Base-by-base conservation (phyloP, 1,139 yeast genomes). In the Saccharomyces hybrid region DNA sequence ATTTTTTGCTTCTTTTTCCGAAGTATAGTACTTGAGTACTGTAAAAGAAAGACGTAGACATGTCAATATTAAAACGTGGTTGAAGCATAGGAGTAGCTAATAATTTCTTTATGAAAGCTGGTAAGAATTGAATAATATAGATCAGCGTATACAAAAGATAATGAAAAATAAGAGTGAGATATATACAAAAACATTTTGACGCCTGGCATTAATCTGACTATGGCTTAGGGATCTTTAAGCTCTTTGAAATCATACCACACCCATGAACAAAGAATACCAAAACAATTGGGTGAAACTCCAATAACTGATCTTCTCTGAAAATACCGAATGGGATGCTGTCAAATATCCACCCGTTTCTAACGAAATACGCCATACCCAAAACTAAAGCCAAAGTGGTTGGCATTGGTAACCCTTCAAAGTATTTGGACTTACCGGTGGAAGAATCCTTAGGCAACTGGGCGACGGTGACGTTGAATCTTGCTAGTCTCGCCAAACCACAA, bases 391-490 rank as follows among this genome's bases (percentile, higher is more conserved):
- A 76, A 50, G 95, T 85, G 4, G 95, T 84, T 55, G 99, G 99
- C 63, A 93, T 89, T 14, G 99, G 99, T 52, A 93, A 81, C 9
- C 99, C 99, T 75, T 93, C 99, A 70, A 93, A 93, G 69, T 76
- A 81, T 66, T 84, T 81, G 23, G 91, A 82, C 72, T 90, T 90
- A 29, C 96, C 96, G 23, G 78, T 70, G 55, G 79, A 77, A 32
- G 38, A 32, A 68, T 91, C 97, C 74, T 90, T 90, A 53, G 99
- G 98, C 58, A 93, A 81, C 61, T 88, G 88, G 55, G 93, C 85
- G 3, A 95, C 95, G 1, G 97, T 88, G 53, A 93, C 95, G 66
- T 93, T 93, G 74, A 90, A 93, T 68, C 99, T 80, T 8, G 99
- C 99, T 64, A 93, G 78, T 69, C 99, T 82, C 23, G 96, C 86